Conservation (phyloP, 2,329 filamentous ascomycete species). For the Trichoderma polysporum region DNA sequence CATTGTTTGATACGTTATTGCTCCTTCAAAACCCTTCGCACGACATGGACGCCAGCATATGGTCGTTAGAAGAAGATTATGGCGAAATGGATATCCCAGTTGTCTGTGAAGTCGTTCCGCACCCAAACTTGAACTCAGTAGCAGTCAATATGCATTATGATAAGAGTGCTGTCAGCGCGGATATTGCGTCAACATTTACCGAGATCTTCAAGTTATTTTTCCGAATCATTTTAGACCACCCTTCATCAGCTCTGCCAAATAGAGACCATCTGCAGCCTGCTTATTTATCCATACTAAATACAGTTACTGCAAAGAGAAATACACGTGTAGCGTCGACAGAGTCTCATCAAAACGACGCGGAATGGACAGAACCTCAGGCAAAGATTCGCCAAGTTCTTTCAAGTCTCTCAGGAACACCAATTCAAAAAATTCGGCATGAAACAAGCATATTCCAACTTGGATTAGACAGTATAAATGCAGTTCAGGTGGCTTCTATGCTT, state of each 20-base stretch:
- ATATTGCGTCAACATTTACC: slow-evolving; percentile 31
- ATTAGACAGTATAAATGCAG: slow-evolving; percentile 84
- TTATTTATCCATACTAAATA: slow-evolving; percentile 24
- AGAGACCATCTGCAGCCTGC: slow-evolving; percentile 27
- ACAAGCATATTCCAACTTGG: slow-evolving; percentile 87
- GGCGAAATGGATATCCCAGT: slow-evolving; percentile 73
- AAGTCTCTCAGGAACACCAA: slow-evolving; percentile 54
- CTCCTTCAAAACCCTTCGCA: slow-evolving; percentile 69
- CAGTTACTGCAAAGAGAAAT: slow-evolving; percentile 27
- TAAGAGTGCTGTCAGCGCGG: slow-evolving; percentile 38
- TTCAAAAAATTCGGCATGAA: slow-evolving; percentile 51
- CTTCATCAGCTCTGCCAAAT: slow-evolving; percentile 28
- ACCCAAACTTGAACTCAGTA: slow-evolving; percentile 51
- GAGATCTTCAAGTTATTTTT: slow-evolving; percentile 36
- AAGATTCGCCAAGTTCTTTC: slow-evolving; percentile 57
- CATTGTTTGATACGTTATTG: slow-evolving; percentile 77
- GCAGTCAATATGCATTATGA: slow-evolving; percentile 64
- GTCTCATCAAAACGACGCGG: slow-evolving; percentile 15
- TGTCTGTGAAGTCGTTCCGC: slow-evolving; percentile 71
- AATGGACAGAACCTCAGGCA: slow-evolving; percentile 53
- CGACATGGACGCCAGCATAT: slow-evolving; percentile 54
- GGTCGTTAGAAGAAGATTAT: slow-evolving; percentile 56
- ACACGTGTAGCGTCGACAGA: slow-evolving; percentile 20
- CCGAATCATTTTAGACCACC: slow-evolving; percentile 28
- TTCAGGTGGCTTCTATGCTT: slow-evolving; percentile 71